A percentile compares a stretch with the other conserved stretches of the same genome.
phyloP scores from a whole-genome alignment of 2,329 filamentous ascomycete genomes.

The Cytospora chrysosperma region DNA sequence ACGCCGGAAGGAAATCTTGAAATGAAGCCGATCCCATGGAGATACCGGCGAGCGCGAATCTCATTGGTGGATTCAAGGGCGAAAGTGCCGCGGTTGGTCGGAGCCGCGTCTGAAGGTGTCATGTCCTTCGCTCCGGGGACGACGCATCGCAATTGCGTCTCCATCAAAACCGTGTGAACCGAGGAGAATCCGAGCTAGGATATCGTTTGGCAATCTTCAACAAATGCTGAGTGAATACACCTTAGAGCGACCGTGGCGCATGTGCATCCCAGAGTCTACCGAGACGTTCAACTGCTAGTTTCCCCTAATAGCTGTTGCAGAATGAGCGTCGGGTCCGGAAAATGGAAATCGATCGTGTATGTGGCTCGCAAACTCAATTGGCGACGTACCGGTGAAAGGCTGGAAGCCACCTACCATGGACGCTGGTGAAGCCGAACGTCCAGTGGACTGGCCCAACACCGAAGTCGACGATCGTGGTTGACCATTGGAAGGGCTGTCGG shows the following conservation, averaged over 20 bases:
- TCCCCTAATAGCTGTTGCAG: conserved; percentile 49
- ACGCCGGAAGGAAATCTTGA: conserved; percentile 1
- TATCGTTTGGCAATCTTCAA: background rate
- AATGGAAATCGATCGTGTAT: conserved; percentile 50
- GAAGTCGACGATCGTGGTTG: conserved; percentile 27
- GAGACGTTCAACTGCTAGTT: conserved; percentile 20
- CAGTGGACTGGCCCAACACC: conserved; percentile 35
- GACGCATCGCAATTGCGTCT: background rate
- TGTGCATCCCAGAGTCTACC: conserved; percentile 10
- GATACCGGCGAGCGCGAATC: background rate
- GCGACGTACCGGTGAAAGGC: conserved; percentile 47
- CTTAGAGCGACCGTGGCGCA: background rate
- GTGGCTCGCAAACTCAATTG: conserved; percentile 42
- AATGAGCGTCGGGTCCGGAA: conserved; percentile 46
- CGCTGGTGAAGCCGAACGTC: conserved; percentile 44
- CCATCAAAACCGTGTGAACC: background rate
- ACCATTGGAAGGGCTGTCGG: conserved; percentile 33
- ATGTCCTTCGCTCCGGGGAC: background rate
- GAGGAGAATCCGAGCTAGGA: background rate
- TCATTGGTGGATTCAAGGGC: background rate
- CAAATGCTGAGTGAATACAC: background rate
- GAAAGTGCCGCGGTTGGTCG: background rate
- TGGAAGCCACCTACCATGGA: conserved; percentile 45
- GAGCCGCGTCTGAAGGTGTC: background rate
- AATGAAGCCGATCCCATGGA: background rate